Conservation (phyloP, 805 yeast species). For the Candida hungchunana region DNA sequence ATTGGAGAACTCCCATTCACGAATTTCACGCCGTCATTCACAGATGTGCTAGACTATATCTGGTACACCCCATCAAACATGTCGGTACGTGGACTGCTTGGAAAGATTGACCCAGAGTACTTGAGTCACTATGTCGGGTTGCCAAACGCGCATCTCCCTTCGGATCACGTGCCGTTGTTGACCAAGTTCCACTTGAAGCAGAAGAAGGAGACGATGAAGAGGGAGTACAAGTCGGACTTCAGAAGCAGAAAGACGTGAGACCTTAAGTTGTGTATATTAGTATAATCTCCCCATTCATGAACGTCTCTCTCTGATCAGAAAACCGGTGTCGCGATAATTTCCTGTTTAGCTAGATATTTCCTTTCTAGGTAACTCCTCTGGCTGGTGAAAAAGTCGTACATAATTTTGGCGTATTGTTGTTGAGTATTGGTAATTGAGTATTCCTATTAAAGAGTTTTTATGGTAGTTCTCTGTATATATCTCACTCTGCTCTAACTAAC, state of each 20-base stretch:
- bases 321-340: too few species aligned
- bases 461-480: too few species aligned
- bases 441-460: too few species aligned
- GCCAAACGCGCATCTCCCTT: constrained; percentile 91
- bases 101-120: constrained; percentile 78
- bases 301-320: not conserved
- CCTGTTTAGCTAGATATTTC: too few species aligned
- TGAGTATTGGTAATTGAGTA: too few species aligned
- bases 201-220: constrained; percentile 31
- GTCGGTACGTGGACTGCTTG: constrained; percentile 80
- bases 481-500: too few species aligned
- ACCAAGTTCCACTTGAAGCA: constrained; percentile 48
- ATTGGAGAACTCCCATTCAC: constrained; percentile 93
- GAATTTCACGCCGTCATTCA: constrained; percentile 88
- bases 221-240: constrained; percentile 23
- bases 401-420: too few species aligned
- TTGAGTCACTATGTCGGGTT: constrained; percentile 77
- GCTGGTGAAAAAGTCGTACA: too few species aligned
- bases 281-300: not conserved
- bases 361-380: too few species aligned
- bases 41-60: constrained; percentile 89
- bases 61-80: constrained; percentile 88
- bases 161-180: constrained; percentile 89
- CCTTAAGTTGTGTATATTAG: not conserved
- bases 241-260: constrained; percentile 30